phyloP scores from a whole-genome alignment of 78 protist species.

The Tieghemostelium lacteum region DNA sequence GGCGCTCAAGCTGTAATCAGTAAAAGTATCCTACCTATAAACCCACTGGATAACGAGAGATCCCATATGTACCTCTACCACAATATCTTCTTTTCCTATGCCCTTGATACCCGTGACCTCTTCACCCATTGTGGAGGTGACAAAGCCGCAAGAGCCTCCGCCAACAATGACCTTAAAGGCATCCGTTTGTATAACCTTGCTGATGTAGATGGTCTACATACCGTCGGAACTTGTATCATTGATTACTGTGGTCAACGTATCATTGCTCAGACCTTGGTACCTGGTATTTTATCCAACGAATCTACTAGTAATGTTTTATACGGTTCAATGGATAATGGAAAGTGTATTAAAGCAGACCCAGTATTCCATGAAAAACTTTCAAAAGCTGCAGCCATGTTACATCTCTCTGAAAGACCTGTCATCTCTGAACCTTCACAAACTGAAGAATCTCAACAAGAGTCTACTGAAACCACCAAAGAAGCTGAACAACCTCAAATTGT shows the following conservation, averaged over 20 bases:
- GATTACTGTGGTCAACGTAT: constrained; percentile 84
- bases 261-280: constrained; percentile 82
- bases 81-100: constrained; percentile 77
- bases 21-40: constrained; percentile 70
- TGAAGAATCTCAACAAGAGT: too few species aligned
- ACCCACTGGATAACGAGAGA: constrained; percentile 77
- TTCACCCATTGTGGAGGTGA: constrained; percentile 77
- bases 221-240: constrained; percentile 80
- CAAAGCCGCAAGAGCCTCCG: constrained; percentile 53
- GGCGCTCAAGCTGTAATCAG: constrained; percentile 76
- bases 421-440: too few species aligned
- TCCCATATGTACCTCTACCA: constrained; percentile 82
- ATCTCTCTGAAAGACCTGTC: constrained; percentile 42
- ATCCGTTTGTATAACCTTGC: constrained; percentile 68
- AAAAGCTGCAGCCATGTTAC: constrained; percentile 21
- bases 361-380: constrained; percentile 27
- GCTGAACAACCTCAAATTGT: constrained; percentile 13
- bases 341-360: constrained; percentile 36
- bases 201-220: constrained; percentile 80
- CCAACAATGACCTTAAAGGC: constrained; percentile 82
- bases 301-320: constrained; percentile 49
- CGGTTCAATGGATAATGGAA: constrained; percentile 77
- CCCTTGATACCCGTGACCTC: constrained; percentile 74
- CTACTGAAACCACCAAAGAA: neutral
- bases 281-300: constrained; percentile 83